phyloP scores from a whole-genome alignment of 2,329 filamentous ascomycete genomes.

The Davidsoniella virescens region DNA sequence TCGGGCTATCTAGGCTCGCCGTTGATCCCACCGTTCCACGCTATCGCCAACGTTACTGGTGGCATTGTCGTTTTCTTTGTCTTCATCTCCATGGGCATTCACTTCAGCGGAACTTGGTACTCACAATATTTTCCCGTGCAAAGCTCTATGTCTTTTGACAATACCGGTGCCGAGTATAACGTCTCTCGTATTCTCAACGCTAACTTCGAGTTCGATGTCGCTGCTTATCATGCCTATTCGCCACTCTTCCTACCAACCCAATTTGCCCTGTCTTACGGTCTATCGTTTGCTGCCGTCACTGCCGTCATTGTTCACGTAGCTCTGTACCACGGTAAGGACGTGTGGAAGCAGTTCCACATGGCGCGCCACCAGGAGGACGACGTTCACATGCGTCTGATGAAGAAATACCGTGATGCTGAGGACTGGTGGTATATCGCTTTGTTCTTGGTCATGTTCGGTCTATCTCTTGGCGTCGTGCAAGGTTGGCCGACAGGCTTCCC shows the following conservation, averaged over 20 bases:
- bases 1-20: conserved; percentile 40
- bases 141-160: conserved; percentile 38
- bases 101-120: conserved; percentile 29
- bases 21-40: conserved; percentile 42
- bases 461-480: conserved; percentile 37
- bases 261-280: conserved; percentile 42
- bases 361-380: conserved; percentile 41
- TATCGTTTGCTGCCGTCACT: conserved; percentile 51
- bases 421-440: conserved; percentile 43
- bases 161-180: conserved; percentile 35
- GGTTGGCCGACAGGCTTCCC: conserved; percentile 41
- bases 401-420: conserved; percentile 41
- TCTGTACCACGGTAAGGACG: conserved; percentile 38
- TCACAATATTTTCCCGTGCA: conserved; percentile 40
- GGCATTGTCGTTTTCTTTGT: conserved; percentile 35
- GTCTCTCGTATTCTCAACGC: conserved; percentile 33
- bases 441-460: conserved; percentile 35
- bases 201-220: conserved; percentile 32
- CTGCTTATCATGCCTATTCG: conserved; percentile 37
- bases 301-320: conserved; percentile 41
- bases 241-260: conserved; percentile 49
- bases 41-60: conserved; percentile 40
- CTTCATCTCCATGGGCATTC: conserved; percentile 29
- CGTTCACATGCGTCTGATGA: conserved; percentile 44
- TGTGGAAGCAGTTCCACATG: conserved; percentile 37